Evolutionary conservation across 305 asterid genomes (phyloP), one percentile per base, ranked within the genome.

Genomic region (Fraxinus velutina): DNA sequence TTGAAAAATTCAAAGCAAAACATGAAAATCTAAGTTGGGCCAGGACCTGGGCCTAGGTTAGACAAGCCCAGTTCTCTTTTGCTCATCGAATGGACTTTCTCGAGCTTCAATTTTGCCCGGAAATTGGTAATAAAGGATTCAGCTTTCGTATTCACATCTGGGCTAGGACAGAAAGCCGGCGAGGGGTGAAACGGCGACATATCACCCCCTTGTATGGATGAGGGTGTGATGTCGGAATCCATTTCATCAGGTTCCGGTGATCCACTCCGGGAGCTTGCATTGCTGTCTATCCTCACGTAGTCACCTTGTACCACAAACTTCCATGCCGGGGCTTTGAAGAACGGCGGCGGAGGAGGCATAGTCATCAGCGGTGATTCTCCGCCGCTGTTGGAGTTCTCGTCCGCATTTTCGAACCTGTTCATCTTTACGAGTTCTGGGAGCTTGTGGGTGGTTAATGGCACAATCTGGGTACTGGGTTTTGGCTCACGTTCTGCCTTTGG

Each of bases 101-200:
- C 93, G 12, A 87, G 90, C 85, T 90, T 90, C 88, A 90, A 80
- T 71, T 89, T 90, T 68, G 92, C 92, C 90, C 93, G 88, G 76
- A 90, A 90, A 85, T 80, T 90, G 8, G 89, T 87, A 36, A 89
- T 90, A 85, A 90, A 90, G 83, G 88, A 91, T 82, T 93, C 98
- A 6, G 98, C 98, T 82, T 95, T 92, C 5, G 93, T 83, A 85
- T 95, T 73, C 60, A 95, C 97, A 83, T 93, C 97, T 21, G 97
- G 98, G 88, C 97, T 94, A 13, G 92, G 85, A 68, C 93, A 92
- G 86, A 87, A 92, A 87, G 88, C 78, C 70, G 96, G 90, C 78
- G 95, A 86, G 29, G 90, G 87, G 0, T 89, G 92, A 19, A 87
- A 85, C 68, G 86, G 73, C 73, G 87, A 70, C 37, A 57, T 76